A percentile compares a stretch with the other conserved stretches of the same genome.
These are phyloP conservation scores for Tulasnella sp. DNA, from an alignment of 768 basidiomycete species.

Conservation along the genomic window DNA sequence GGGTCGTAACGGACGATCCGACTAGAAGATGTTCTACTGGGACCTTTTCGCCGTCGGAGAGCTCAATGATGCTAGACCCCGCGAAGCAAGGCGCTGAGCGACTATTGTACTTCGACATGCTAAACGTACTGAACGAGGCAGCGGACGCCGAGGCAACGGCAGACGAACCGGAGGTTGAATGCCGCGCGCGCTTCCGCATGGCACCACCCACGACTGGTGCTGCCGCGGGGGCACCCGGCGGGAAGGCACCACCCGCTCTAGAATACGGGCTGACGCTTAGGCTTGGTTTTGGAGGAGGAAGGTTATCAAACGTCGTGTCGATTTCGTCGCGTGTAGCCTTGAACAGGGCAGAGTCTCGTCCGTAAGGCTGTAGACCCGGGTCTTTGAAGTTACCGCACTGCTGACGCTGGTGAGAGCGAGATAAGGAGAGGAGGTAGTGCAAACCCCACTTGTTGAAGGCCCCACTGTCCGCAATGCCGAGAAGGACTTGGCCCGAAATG, in stretches of 20 bases:
- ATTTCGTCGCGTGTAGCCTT: conserved; percentile 19
- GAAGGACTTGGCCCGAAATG: conserved; percentile 20
- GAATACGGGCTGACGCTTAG: background rate
- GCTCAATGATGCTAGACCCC: conserved; percentile 11
- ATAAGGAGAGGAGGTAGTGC: conserved; percentile 23
- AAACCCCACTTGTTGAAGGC: conserved; percentile 20
- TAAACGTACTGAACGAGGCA: background rate
- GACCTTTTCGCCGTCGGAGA: background rate
- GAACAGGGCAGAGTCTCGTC: conserved; percentile 22
- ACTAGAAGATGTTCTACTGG: conserved; percentile 10
- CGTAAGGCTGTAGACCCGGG: conserved; percentile 21
- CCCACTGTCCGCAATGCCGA: conserved; percentile 8
- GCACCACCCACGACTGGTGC: background rate
- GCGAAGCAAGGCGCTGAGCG: conserved; percentile 21
- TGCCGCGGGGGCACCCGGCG: background rate
- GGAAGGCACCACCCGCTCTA: too few relatives aligned
- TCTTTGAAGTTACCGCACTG: conserved; percentile 25
- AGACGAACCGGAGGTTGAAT: background rate
- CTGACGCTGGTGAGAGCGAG: conserved; percentile 24
- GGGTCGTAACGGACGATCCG: conserved; percentile 15
- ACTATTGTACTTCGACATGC: background rate
- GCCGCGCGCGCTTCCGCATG: background rate
- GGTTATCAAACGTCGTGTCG: conserved; percentile 22
- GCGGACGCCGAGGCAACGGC: background rate
- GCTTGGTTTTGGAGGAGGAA: conserved; percentile 23